These are phyloP conservation scores for Glaciozyma martinii DNA, from an alignment of 768 basidiomycete genomes.

Conservation along the genomic window DNA sequence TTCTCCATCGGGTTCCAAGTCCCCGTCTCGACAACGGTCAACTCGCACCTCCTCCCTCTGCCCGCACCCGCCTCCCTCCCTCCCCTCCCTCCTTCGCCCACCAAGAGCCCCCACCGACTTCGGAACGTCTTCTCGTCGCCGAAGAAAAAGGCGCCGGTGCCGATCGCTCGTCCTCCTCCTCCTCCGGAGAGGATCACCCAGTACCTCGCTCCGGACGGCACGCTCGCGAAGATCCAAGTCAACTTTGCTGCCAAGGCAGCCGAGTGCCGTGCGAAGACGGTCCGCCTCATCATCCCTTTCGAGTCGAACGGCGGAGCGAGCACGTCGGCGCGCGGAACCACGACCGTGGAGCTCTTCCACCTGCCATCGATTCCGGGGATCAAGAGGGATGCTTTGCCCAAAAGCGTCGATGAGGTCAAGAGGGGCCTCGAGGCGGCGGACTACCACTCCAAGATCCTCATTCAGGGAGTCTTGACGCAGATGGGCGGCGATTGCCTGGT, in stretches of 20 bases:
- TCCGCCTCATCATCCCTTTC: constrained; percentile 67
- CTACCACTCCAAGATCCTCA: constrained; percentile 91
- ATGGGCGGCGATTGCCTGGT: constrained; percentile 86
- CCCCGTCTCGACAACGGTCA: constrained; percentile 53
- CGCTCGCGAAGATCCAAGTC: constrained; percentile 76
- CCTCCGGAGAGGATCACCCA: constrained; percentile 65
- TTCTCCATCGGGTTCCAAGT: constrained; percentile 85
- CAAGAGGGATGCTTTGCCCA: constrained; percentile 65
- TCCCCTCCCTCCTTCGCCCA: constrained; percentile 60
- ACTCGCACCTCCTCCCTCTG: constrained; percentile 44
- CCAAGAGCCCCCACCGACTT: constrained; percentile 43
- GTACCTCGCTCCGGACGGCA: constrained; percentile 75
- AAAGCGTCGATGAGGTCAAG: constrained; percentile 85
- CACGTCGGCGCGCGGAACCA: constrained; percentile 49
- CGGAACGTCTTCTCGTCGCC: constrained; percentile 42
- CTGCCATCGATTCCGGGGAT: constrained; percentile 82
- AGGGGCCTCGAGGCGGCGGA: constrained; percentile 78
- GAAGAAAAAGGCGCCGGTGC: constrained; percentile 39
- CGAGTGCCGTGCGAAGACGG: constrained; percentile 72
- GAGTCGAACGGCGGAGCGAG: constrained; percentile 1
- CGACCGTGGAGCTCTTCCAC: constrained; percentile 63
- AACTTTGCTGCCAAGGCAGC: constrained; percentile 76
- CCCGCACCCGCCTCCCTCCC: constrained; percentile 37
- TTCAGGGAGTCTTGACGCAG: constrained; percentile 86
- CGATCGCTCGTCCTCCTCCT: constrained; percentile 39